These are phyloP conservation scores for Fistulifera pelliculosa DNA, from an alignment of 108 stramenopile species.

Conservation along the genomic window DNA sequence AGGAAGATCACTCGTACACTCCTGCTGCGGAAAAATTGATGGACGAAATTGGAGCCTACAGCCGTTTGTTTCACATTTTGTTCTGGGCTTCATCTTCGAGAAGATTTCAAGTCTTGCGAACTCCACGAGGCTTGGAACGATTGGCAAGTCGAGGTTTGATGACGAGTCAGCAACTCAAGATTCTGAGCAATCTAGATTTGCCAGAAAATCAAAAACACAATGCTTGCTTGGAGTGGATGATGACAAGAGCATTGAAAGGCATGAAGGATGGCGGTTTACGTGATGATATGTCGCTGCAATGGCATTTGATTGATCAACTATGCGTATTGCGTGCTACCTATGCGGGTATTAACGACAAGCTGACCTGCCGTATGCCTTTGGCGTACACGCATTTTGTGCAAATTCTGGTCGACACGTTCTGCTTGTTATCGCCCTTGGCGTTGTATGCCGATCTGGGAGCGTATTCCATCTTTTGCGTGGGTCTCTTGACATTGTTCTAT, in stretches of 20 bases:
- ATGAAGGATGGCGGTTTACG: background rate
- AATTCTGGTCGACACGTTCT: conserved; percentile 31
- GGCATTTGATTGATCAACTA: conserved; percentile 12
- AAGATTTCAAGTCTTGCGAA: conserved; percentile 5
- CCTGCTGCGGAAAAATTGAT: conserved; percentile 6
- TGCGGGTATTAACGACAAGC: conserved; percentile 22
- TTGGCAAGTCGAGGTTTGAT: conserved; percentile 14
- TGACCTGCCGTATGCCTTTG: conserved; percentile 32
- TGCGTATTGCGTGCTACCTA: conserved; percentile 25
- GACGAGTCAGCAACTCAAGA: conserved; percentile 4
- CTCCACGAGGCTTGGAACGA: conserved; percentile 9
- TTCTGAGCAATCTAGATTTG: conserved; percentile 12
- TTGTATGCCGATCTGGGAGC: conserved; percentile 1
- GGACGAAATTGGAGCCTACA: conserved; percentile 8
- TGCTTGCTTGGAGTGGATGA: conserved; percentile 23
- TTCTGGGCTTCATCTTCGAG: conserved; percentile 12
- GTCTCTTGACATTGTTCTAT: conserved; percentile 29
- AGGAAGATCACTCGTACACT: conserved; percentile 5
- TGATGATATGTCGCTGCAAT: background rate
- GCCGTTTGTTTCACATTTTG: conserved; percentile 14
- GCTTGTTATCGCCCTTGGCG: background rate
- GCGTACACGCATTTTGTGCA: conserved; percentile 43
- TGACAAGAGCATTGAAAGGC: background rate
- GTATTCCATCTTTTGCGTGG: conserved; percentile 2
- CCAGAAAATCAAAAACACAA: conserved; percentile 8